Conservation (phyloP, 2,329 filamentous ascomycete genomes). For the Lasiodiplodia gonubiensis region DNA sequence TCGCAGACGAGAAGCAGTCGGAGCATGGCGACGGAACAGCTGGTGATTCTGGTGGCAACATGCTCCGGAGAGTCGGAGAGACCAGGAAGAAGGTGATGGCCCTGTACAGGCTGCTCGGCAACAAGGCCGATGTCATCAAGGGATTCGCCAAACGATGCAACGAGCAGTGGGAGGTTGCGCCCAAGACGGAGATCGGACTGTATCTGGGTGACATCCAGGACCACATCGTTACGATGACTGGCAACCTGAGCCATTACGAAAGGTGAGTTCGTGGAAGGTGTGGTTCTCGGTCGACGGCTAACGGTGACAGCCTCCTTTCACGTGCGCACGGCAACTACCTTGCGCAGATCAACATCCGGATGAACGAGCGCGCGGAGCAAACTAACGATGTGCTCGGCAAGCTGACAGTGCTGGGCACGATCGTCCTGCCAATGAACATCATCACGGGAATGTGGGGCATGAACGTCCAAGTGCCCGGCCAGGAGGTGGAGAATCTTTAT, state of each 20-base stretch:
- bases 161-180: constrained; percentile 96
- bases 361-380: constrained; percentile 97
- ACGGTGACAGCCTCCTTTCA: constrained; percentile 73
- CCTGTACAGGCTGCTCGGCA: constrained; percentile 87
- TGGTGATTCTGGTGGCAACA: constrained; percentile 67
- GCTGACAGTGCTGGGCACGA: constrained; percentile 93
- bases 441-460: constrained; percentile 98
- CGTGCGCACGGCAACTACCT: constrained; percentile 95
- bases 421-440: constrained; percentile 98
- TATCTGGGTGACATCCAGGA: constrained; percentile 99
- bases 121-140: constrained; percentile 99
- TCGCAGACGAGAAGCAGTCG: constrained; percentile 38
- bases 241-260: constrained; percentile 93
- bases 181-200: constrained; percentile 92
- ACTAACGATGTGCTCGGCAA: constrained; percentile 95
- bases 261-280: constrained; percentile 65
- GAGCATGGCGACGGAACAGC: constrained; percentile 51
- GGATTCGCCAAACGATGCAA: constrained; percentile 98
- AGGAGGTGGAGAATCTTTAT: constrained; percentile 72
- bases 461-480: constrained; percentile 96
- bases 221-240: constrained; percentile 98
- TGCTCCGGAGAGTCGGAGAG: constrained; percentile 90
- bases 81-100: constrained; percentile 98
- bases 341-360: constrained; percentile 98
- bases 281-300: constrained; percentile 27